Conservation (phyloP, 2,329 filamentous ascomycete species). For the Colletotrichum karsti region DNA sequence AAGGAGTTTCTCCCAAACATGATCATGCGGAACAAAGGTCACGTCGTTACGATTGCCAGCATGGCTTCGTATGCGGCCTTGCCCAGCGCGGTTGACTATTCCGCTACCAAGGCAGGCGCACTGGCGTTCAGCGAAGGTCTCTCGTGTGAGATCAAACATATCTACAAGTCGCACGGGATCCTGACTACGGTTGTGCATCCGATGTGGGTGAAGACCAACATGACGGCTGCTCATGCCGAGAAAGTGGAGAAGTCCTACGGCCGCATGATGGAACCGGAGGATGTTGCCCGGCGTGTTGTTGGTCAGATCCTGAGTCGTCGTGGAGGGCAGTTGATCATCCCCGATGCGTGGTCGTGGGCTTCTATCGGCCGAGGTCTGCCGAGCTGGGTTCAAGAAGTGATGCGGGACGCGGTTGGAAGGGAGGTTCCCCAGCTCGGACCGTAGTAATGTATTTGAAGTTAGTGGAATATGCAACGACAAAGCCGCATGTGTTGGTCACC, state of each 20-base stretch:
- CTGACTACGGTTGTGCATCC: slow-evolving; percentile 43
- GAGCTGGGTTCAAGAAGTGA: slow-evolving; percentile 42
- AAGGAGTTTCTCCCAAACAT: slow-evolving; percentile 57
- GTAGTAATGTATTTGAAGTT: too few relatives aligned
- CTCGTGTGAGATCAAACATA: slow-evolving; percentile 44
- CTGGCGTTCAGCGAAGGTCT: slow-evolving; percentile 61
- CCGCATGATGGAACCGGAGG: slow-evolving; percentile 44
- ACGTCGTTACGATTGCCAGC: slow-evolving; percentile 61
- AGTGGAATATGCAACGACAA: background rate
- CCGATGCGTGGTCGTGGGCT: slow-evolving; percentile 35
- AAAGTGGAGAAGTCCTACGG: slow-evolving; percentile 36
- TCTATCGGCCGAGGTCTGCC: slow-evolving; percentile 50
- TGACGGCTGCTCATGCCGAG: slow-evolving; percentile 31
- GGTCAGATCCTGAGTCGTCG: slow-evolving; percentile 57
- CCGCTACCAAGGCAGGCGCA: slow-evolving; percentile 58
- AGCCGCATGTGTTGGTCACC: too few relatives aligned
- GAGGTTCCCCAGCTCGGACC: background rate
- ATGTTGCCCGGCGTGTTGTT: slow-evolving; percentile 56
- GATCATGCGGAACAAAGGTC: slow-evolving; percentile 56
- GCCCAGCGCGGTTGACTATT: slow-evolving; percentile 59
- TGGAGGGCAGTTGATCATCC: slow-evolving; percentile 57
- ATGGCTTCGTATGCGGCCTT: slow-evolving; percentile 56
- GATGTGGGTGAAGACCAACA: slow-evolving; percentile 36
- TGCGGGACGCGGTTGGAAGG: slow-evolving; percentile 39
- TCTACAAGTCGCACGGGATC: slow-evolving; percentile 45